These are phyloP conservation scores for Cercis canadensis DNA, from an alignment of 306 rosid species.

Conservation along the genomic window DNA sequence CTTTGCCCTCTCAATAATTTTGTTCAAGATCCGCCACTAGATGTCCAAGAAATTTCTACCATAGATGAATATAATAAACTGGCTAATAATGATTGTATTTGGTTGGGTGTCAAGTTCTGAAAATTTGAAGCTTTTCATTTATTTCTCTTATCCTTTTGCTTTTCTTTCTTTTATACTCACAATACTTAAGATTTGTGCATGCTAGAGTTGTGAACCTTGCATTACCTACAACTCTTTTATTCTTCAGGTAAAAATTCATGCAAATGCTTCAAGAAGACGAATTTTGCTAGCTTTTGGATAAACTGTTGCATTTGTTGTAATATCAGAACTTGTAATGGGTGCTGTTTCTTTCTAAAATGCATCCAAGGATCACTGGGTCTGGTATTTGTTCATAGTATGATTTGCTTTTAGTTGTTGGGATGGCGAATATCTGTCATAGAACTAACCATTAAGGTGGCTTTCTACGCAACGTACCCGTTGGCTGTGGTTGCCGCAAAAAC, in stretches of 20 bases:
- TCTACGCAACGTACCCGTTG: no score
- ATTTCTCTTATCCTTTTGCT: background rate
- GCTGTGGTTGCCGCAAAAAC: no score
- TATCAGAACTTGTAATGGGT: slow-evolving; percentile 19
- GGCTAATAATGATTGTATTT: no score
- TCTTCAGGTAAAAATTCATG: slow-evolving; percentile 52
- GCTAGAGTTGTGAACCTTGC: slow-evolving; percentile 26
- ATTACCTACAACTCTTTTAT: slow-evolving; percentile 7
- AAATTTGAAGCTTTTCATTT: background rate
- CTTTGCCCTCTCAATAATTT: no score
- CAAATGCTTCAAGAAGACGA: slow-evolving; percentile 60
- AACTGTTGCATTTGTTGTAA: slow-evolving; percentile 30
- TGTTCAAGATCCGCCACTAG: no score
- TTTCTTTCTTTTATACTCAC: slow-evolving; percentile 14
- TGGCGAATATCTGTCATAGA: slow-evolving; percentile 28
- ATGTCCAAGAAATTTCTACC: background rate
- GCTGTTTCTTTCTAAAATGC: slow-evolving; percentile 13
- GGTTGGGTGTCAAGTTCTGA: background rate
- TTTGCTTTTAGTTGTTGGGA: slow-evolving; percentile 17
- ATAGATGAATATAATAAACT: background rate
- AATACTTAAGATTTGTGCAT: slow-evolving; percentile 17
- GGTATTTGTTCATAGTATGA: background rate
- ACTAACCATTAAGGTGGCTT: no score
- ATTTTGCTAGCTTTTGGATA: slow-evolving; percentile 55
- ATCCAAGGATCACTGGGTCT: background rate